These are phyloP conservation scores for Tuber aestivum DNA, from an alignment of 495 filamentous ascomycete species.

Conservation along the genomic window DNA sequence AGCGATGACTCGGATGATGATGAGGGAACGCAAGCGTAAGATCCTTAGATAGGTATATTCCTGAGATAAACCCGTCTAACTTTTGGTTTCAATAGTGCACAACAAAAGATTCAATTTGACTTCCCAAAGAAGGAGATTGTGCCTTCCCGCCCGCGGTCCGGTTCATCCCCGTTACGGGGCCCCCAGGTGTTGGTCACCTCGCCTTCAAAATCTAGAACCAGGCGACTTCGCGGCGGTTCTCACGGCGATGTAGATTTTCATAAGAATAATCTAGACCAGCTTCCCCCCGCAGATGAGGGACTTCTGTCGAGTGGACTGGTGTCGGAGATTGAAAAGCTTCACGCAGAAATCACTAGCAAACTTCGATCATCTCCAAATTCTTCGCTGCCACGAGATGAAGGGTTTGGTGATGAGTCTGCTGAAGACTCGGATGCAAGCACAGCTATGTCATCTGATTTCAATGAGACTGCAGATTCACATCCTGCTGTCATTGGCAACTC, in stretches of 20 bases:
- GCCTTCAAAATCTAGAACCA: conserved; percentile 43
- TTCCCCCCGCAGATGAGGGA: conserved; percentile 38
- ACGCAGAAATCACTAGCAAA: conserved; percentile 34
- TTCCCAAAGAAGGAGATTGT: conserved; percentile 70
- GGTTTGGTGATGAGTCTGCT: conserved; percentile 57
- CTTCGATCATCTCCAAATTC: conserved; percentile 40
- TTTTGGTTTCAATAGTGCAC: background rate
- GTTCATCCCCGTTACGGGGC: conserved; percentile 73
- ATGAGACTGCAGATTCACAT: conserved; percentile 56
- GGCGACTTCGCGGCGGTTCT: conserved; percentile 38
- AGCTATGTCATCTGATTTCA: conserved; percentile 63
- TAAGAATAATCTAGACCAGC: conserved; percentile 31
- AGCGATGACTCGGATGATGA: conserved; percentile 97
- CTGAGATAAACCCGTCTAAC: background rate
- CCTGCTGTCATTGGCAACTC: conserved; percentile 42
- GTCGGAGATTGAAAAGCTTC: conserved; percentile 32
- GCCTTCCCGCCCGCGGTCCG: conserved; percentile 75
- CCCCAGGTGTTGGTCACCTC: conserved; percentile 56
- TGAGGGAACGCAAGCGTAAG: conserved; percentile 54
- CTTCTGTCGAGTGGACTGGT: conserved; percentile 39
- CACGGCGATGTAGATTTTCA: conserved; percentile 41
- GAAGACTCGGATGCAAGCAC: conserved; percentile 58
- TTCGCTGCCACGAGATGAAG: conserved; percentile 39
- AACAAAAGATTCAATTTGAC: conserved; percentile 68
- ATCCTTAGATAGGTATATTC: background rate